A percentile compares a stretch with the other conserved stretches of the same genome.
phyloP scores from a whole-genome alignment of 768 basidiomycete genomes.

The Psilocybe sp. region DNA sequence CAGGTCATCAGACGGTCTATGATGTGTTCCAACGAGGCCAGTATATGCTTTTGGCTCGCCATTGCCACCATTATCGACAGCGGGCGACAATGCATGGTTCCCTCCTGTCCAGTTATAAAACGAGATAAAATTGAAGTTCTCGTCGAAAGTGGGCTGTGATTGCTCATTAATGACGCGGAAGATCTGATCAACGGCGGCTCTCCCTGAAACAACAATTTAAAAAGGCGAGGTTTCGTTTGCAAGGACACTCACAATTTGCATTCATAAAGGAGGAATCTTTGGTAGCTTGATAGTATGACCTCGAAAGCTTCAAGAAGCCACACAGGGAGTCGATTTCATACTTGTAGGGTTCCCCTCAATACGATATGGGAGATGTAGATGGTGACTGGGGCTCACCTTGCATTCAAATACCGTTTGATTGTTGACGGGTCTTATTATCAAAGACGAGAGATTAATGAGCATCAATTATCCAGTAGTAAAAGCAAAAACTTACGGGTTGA shows the following conservation, averaged over 20 bases:
- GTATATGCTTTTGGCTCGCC: conserved; percentile 76
- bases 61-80: conserved; percentile 66
- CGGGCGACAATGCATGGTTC: conserved; percentile 57
- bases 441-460: neutral
- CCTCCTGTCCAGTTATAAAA: conserved; percentile 84
- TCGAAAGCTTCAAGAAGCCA: conserved; percentile 75
- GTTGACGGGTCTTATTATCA: conserved; percentile 52
- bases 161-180: conserved; percentile 78
- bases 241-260: conserved; percentile 47
- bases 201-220: conserved; percentile 44
- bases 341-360: conserved; percentile 26
- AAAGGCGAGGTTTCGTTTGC: neutral
- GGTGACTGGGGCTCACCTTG: conserved; percentile 45
- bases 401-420: conserved; percentile 77
- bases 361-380: neutral
- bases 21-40: conserved; percentile 74
- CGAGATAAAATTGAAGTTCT: conserved; percentile 69
- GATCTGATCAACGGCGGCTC: conserved; percentile 63
- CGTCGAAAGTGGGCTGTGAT: conserved; percentile 68
- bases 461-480: too few species aligned
- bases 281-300: conserved; percentile 70
- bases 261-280: conserved; percentile 73
- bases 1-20: conserved; percentile 75
- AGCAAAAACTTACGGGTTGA: conserved; percentile 59
- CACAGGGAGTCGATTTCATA: conserved; percentile 81